A percentile compares a stretch with the other conserved stretches of the same genome.
Evolutionary conservation across 73 alveolate species (phyloP).

Genomic region (Blepharisma stoltei): DNA sequence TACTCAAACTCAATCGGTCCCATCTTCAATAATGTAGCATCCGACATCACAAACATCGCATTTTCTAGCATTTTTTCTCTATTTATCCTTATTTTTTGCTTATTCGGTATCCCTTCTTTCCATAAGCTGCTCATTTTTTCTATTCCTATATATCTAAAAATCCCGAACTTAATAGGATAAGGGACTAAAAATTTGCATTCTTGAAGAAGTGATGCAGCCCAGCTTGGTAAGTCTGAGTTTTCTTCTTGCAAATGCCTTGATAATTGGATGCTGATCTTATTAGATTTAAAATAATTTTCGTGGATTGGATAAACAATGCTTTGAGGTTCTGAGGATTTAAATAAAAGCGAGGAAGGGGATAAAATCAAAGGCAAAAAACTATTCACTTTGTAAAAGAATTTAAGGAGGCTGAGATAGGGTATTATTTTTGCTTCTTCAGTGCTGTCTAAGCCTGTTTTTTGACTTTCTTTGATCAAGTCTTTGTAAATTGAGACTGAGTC

Average conservation of each 20-base stretch:
- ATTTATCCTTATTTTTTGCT: slow-evolving; percentile 2
- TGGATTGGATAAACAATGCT: neutral
- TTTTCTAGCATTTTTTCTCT: slow-evolving; percentile 11
- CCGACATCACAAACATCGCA: neutral
- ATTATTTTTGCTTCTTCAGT: too few species aligned
- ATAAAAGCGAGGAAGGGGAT: neutral
- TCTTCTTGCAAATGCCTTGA: slow-evolving; percentile 10
- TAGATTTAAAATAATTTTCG: neutral
- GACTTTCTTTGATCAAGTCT: too few species aligned
- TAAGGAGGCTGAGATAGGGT: slow-evolving; percentile 2
- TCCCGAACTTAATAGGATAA: neutral
- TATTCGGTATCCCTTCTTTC: neutral
- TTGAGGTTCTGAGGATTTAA: neutral
- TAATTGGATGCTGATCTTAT: neutral
- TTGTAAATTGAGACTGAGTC: too few species aligned
- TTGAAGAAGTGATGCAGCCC: neutral
- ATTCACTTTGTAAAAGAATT: neutral
- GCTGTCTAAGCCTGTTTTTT: too few species aligned
- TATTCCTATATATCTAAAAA: neutral
- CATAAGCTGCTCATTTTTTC: neutral
- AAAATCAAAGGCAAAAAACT: neutral
- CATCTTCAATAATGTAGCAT: neutral
- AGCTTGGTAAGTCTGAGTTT: neutral
- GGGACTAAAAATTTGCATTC: slow-evolving; percentile 21
- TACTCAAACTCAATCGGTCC: slow-evolving; percentile 26